Conservation (phyloP, 441 rosid species). For the Gossypium davidsonii region DNA sequence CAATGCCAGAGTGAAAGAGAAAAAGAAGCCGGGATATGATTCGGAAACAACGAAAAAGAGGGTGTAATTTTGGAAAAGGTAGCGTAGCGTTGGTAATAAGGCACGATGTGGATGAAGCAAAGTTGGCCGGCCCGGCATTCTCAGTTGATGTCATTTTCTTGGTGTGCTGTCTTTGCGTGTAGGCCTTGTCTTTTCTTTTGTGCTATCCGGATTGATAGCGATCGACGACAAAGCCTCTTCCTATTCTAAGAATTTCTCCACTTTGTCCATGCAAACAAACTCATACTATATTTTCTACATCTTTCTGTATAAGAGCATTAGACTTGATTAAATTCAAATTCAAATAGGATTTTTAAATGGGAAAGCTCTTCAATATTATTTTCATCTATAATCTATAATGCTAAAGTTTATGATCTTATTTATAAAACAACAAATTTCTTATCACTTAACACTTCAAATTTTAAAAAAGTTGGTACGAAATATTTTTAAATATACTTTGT, state of each 20-base stretch:
- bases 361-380: too few relatives aligned
- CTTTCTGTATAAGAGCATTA: too few relatives aligned
- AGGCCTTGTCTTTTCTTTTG: neutral
- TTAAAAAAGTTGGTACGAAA: too few relatives aligned
- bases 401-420: too few relatives aligned
- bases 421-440: too few relatives aligned
- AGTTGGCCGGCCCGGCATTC: constrained; percentile 27
- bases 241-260: neutral
- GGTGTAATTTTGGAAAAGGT: neutral
- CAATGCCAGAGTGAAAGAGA: neutral
- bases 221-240: neutral
- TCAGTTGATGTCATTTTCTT: neutral
- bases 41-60: neutral
- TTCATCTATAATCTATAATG: too few relatives aligned
- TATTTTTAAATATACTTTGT: too few relatives aligned
- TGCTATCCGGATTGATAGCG: neutral
- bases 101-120: constrained; percentile 9
- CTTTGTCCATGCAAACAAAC: neutral
- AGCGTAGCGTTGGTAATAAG: constrained; percentile 16
- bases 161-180: neutral
- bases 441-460: too few relatives aligned
- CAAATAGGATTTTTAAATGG: too few relatives aligned
- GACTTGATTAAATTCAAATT: too few relatives aligned
- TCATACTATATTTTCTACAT: too few relatives aligned
- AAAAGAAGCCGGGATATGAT: neutral